Evolutionary conservation across 306 rosid genomes (phyloP).

Genomic region (Calophaca sinica): DNA sequence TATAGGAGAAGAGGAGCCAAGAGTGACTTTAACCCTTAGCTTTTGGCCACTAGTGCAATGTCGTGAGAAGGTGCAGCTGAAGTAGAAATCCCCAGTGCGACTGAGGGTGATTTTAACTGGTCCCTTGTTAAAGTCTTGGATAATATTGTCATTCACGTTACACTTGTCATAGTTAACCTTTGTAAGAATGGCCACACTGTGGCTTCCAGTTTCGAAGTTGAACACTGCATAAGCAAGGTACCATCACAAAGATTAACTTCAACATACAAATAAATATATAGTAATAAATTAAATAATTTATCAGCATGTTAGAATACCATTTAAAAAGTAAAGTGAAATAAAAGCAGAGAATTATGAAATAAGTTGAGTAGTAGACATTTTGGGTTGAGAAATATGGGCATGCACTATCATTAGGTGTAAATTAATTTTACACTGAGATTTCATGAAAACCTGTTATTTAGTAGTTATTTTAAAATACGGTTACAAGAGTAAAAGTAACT

Average conservation of each 20-base stretch:
- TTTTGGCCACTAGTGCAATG: conserved; percentile 64
- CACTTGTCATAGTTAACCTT: conserved; percentile 39
- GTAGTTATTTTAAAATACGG: no score
- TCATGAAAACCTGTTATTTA: no score
- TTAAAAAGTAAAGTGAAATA: no score
- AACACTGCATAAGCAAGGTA: conserved; percentile 44
- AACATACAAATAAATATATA: background rate
- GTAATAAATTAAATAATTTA: no score
- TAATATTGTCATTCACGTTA: background rate
- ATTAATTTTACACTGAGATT: no score
- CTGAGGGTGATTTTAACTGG: conserved; percentile 43
- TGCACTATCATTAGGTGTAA: no score
- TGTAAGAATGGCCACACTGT: conserved; percentile 36
- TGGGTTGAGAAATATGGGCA: no score
- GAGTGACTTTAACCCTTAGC: conserved; percentile 45
- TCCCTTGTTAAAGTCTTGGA: background rate
- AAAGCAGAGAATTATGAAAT: no score
- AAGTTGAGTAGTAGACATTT: no score
- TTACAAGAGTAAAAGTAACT: no score
- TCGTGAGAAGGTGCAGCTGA: conserved; percentile 46
- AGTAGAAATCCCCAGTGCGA: conserved; percentile 33
- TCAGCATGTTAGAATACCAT: no score
- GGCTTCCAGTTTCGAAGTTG: conserved; percentile 50
- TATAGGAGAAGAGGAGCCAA: no score
- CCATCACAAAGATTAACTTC: background rate